Evolutionary conservation across 257 asterid genomes (phyloP).

Genomic region (Solanum chiquidenum): DNA sequence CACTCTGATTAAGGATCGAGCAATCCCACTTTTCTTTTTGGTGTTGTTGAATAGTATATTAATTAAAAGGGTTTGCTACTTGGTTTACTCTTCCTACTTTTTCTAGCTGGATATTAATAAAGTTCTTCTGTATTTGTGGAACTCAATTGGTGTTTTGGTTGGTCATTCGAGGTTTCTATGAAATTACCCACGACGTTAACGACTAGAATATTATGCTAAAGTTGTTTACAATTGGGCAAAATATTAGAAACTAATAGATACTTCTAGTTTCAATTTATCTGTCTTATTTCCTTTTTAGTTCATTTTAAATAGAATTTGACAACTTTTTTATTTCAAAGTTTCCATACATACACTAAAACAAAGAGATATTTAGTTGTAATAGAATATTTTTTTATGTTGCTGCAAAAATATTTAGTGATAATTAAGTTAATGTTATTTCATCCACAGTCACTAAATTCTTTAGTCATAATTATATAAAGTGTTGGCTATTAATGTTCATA

Average conservation of each 20-base stretch:
- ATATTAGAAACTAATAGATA: neutral
- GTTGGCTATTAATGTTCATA: neutral
- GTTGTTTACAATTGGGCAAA: neutral
- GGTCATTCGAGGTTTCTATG: neutral
- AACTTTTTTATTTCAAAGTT: too few species aligned
- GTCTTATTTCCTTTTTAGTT: too few species aligned
- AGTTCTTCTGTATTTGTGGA: neutral
- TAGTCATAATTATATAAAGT: neutral
- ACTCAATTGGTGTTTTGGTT: neutral
- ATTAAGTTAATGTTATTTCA: too few species aligned
- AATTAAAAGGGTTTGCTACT: neutral
- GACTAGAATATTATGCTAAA: neutral
- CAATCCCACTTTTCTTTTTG: fast-evolving
- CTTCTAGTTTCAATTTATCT: too few species aligned
- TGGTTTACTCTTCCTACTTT: neutral
- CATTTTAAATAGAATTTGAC: too few species aligned
- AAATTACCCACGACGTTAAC: neutral
- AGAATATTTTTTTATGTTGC: too few species aligned
- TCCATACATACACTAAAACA: too few species aligned
- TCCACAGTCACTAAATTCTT: too few species aligned
- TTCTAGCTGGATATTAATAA: neutral
- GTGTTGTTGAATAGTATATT: neutral
- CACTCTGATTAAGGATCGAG: too few species aligned
- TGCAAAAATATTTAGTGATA: too few species aligned
- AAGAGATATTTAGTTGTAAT: neutral